phyloP scores from a whole-genome alignment of 208 protist species.

The Acanthamoeba culbertsoni region DNA sequence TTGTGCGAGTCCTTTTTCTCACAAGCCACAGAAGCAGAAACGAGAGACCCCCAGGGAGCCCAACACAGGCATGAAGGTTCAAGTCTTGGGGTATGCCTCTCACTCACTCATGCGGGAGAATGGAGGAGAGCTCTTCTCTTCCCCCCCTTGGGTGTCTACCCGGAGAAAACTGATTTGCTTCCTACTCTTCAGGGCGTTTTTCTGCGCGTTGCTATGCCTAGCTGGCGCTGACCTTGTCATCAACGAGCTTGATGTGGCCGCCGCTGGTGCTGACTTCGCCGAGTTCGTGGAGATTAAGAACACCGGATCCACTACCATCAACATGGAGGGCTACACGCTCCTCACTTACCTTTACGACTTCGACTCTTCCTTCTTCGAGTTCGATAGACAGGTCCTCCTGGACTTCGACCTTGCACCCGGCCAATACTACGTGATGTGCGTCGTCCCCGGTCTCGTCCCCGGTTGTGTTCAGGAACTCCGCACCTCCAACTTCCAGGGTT shows the following conservation, averaged over 20 bases:
- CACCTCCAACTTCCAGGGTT: too few species aligned
- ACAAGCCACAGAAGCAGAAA: neutral
- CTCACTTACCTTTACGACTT: neutral
- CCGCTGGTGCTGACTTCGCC: neutral
- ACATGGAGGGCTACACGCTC: neutral
- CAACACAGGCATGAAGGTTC: neutral
- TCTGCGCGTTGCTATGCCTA: too few species aligned
- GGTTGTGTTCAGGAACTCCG: neutral
- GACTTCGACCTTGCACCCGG: neutral
- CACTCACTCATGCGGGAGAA: too few species aligned
- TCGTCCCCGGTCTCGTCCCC: neutral
- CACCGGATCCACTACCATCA: neutral
- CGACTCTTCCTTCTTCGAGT: neutral
- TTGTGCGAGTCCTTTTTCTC: neutral
- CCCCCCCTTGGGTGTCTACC: neutral
- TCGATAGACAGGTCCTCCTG: neutral
- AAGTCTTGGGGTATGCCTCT: neutral
- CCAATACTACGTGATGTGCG: neutral
- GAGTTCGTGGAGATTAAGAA: conserved; percentile 25
- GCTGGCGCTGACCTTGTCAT: neutral
- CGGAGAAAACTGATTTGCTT: neutral
- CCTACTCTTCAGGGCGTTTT: too few species aligned
- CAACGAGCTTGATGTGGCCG: neutral
- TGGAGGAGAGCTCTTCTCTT: neutral
- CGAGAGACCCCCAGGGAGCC: neutral